Evolutionary conservation across 495 filamentous ascomycete species (phyloP).

Genomic region (Podospora anserina): DNA sequence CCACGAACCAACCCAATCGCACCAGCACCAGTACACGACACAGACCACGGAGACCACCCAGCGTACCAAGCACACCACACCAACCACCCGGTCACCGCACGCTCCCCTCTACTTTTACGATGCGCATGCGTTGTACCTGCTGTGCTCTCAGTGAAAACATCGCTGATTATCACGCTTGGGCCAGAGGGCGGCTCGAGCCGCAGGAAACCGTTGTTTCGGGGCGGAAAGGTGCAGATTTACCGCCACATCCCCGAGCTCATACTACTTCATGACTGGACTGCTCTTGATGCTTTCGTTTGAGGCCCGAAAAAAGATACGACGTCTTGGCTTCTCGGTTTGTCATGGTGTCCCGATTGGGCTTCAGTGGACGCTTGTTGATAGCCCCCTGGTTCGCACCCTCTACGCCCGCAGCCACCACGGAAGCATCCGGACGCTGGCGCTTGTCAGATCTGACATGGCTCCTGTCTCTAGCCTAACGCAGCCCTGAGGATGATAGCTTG

Average conservation of each 20-base stretch:
- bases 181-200: constrained; percentile 28
- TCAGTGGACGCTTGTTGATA: background rate
- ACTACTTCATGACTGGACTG: constrained; percentile 6
- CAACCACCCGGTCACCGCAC: background rate
- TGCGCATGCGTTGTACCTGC: background rate
- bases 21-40: background rate
- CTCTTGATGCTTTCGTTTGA: constrained; percentile 4
- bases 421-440: constrained; percentile 13
- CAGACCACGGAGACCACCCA: background rate
- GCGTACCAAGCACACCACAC: background rate
- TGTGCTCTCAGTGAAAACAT: constrained; percentile 19
- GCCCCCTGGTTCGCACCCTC: background rate
- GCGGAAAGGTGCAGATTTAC: constrained; percentile 32
- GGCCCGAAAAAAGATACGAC: background rate
- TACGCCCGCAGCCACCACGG: background rate
- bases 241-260: constrained; percentile 23
- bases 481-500: background rate
- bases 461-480: background rate
- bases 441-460: constrained; percentile 26
- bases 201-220: constrained; percentile 30
- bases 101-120: background rate
- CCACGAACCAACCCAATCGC: constrained; percentile 7
- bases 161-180: constrained; percentile 16
- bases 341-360: constrained; percentile 19
- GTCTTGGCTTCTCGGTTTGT: constrained; percentile 7